Percentiles rank a stretch among this genome's conserved stretches.
These are phyloP conservation scores for Astrothelium subdiscretum DNA, from an alignment of 495 filamentous ascomycete species.

Conservation along the genomic window DNA sequence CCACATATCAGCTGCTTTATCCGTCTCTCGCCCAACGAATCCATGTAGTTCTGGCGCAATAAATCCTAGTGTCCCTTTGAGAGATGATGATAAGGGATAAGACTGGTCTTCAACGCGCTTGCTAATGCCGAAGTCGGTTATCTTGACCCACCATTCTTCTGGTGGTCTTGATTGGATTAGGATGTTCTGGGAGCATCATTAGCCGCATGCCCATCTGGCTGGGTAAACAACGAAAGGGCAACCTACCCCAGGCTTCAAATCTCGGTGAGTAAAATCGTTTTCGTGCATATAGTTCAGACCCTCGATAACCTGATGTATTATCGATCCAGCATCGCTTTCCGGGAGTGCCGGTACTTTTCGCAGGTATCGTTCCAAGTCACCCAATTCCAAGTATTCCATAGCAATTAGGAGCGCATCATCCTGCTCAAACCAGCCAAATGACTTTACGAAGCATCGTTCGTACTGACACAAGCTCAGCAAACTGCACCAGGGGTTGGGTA, in stretches of 20 bases:
- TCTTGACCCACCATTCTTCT: slow-evolving; percentile 15
- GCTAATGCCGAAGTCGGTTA: slow-evolving; percentile 19
- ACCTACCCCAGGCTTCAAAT: slow-evolving; percentile 19
- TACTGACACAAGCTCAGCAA: slow-evolving; percentile 7
- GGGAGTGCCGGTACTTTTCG: not conserved
- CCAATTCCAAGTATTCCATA: not conserved
- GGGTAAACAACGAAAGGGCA: not conserved
- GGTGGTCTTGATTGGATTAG: slow-evolving; percentile 12
- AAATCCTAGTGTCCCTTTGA: slow-evolving; percentile 17
- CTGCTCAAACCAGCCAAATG: slow-evolving; percentile 14
- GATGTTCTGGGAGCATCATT: slow-evolving; percentile 13
- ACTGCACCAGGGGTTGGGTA: not conserved
- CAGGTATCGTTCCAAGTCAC: not conserved
- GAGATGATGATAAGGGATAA: not conserved
- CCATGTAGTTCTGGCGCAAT: slow-evolving; percentile 22
- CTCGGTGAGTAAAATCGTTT: slow-evolving; percentile 22
- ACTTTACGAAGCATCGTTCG: slow-evolving; percentile 11
- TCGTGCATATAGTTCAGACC: slow-evolving; percentile 18
- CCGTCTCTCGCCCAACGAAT: not conserved
- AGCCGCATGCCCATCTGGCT: not conserved
- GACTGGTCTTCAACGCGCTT: slow-evolving; percentile 15
- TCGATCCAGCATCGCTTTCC: slow-evolving; percentile 5
- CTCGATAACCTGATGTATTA: slow-evolving; percentile 13
- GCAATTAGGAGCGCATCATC: slow-evolving; percentile 3
- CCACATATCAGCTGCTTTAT: not conserved